Conservation (phyloP, 805 yeast genomes). For the Blastobotrys robertii region DNA sequence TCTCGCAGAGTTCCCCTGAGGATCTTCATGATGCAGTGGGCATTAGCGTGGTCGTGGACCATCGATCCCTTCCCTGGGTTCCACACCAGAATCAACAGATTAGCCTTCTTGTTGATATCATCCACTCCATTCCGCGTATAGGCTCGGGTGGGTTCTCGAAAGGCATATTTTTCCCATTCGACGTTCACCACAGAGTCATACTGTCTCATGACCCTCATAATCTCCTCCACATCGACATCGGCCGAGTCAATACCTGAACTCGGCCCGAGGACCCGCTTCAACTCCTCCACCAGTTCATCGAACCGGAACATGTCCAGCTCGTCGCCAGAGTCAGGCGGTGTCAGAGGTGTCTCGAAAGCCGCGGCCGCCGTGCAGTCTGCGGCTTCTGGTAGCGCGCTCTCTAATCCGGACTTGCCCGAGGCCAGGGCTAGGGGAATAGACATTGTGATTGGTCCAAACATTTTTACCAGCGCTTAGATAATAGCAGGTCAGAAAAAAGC, state of each 20-base stretch:
- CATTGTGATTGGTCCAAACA: too few relatives aligned
- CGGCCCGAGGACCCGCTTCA: constrained; percentile 27
- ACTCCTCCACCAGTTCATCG: constrained; percentile 25
- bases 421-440: too few relatives aligned
- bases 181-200: constrained; percentile 36
- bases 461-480: too few relatives aligned
- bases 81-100: constrained; percentile 61
- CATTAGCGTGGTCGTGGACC: constrained; percentile 67
- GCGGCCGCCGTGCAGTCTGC: too few relatives aligned
- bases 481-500: too few relatives aligned
- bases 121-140: constrained; percentile 68
- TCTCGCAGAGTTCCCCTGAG: constrained; percentile 51
- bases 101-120: constrained; percentile 62
- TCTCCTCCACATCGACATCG: constrained; percentile 43
- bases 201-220: constrained; percentile 37
- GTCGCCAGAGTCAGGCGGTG: too few relatives aligned
- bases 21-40: constrained; percentile 68
- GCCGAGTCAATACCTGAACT: constrained; percentile 29
- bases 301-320: constrained; percentile 13
- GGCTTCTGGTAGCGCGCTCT: too few relatives aligned
- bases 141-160: constrained; percentile 36
- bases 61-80: constrained; percentile 52
- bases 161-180: constrained; percentile 55
- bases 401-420: too few relatives aligned
- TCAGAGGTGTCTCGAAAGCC: too few relatives aligned